These are phyloP conservation scores for Calonectria montana DNA, from an alignment of 2,329 filamentous ascomycete genomes.

Conservation along the genomic window DNA sequence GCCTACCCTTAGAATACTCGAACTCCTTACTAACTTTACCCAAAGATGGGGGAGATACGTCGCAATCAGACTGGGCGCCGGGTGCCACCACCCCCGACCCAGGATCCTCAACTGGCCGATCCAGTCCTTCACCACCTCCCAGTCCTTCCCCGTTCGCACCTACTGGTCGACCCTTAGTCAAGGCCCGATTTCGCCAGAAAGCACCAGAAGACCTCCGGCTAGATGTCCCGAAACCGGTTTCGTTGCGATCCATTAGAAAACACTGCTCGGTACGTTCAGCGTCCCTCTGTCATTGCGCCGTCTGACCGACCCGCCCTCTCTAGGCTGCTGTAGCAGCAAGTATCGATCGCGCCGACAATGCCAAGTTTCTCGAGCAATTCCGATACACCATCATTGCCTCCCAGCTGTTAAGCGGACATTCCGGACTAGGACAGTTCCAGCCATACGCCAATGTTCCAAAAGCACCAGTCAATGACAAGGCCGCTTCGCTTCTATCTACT, in stretches of 20 bases:
- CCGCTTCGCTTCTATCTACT: slow-evolving; percentile 51
- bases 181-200: slow-evolving; percentile 64
- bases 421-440: slow-evolving; percentile 55
- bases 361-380: slow-evolving; percentile 90
- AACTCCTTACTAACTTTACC: background rate
- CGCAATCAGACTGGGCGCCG: slow-evolving; percentile 59
- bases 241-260: slow-evolving; percentile 59
- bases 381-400: slow-evolving; percentile 94
- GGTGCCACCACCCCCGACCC: slow-evolving; percentile 50
- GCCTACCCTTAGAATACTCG: background rate
- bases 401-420: slow-evolving; percentile 82
- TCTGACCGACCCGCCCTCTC: slow-evolving; percentile 22
- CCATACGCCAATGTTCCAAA: slow-evolving; percentile 32
- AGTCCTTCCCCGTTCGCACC: slow-evolving; percentile 67
- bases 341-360: slow-evolving; percentile 82
- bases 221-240: slow-evolving; percentile 50
- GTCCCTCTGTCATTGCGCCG: background rate
- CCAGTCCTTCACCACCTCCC: slow-evolving; percentile 58
- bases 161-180: slow-evolving; percentile 65
- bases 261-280: slow-evolving; percentile 62
- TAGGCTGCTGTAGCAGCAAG: slow-evolving; percentile 78
- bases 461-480: slow-evolving; percentile 24
- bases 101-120: slow-evolving; percentile 45
- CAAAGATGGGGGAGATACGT: slow-evolving; percentile 61
- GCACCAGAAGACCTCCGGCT: slow-evolving; percentile 57